Conservation (phyloP, 306 rosid species). For the Trichosanthes truncata region DNA sequence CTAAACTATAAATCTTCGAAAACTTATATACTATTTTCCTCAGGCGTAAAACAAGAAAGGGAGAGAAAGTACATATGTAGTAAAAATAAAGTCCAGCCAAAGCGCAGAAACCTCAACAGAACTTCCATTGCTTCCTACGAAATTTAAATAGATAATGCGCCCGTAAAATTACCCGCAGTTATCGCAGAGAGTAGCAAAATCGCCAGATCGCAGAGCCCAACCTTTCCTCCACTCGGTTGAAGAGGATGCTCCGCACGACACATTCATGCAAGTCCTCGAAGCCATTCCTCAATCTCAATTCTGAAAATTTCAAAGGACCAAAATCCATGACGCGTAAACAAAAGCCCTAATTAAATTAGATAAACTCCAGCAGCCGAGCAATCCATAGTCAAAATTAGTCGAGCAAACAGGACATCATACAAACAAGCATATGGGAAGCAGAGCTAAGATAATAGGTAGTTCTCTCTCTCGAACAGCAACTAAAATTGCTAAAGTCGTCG, state of each 20-base stretch:
- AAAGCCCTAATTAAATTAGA: slow-evolving; percentile 34
- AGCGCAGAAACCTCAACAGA: neutral
- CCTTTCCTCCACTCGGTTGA: slow-evolving; percentile 81
- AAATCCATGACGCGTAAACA: neutral
- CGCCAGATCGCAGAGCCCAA: slow-evolving; percentile 93
- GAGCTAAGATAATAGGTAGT: slow-evolving; percentile 12
- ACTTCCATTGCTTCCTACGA: neutral
- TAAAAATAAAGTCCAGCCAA: neutral
- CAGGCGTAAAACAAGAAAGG: neutral
- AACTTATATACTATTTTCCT: neutral
- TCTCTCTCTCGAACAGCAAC: neutral
- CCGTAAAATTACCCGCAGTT: slow-evolving; percentile 70
- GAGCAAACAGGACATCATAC: neutral
- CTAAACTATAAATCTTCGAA: neutral
- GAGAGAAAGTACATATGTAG: neutral
- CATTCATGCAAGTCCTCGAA: slow-evolving; percentile 64
- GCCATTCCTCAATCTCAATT: slow-evolving; percentile 38
- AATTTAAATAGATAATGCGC: neutral
- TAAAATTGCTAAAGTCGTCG: neutral
- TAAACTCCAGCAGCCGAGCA: slow-evolving; percentile 8
- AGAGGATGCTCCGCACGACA: slow-evolving; percentile 46
- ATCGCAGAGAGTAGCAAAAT: slow-evolving; percentile 76
- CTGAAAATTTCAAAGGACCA: slow-evolving; percentile 22
- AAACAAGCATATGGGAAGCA: slow-evolving; percentile 6
- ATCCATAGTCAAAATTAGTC: slow-evolving; percentile 12